These are phyloP conservation scores for Mucor sp. DNA, from an alignment of 371 early-diverging fungal species.

Conservation along the genomic window DNA sequence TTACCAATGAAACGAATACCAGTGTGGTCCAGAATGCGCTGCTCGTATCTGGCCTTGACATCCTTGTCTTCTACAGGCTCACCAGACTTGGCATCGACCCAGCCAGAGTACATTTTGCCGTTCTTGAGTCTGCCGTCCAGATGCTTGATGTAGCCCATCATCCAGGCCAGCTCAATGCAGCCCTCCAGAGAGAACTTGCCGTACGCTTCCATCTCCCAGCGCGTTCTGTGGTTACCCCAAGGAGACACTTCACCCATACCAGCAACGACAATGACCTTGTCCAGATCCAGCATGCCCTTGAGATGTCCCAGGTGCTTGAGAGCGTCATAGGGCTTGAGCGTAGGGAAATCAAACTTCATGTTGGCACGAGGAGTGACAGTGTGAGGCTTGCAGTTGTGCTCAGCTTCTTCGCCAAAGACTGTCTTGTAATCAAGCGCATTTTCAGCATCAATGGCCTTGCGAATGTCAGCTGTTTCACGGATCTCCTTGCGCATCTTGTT, in stretches of 20 bases:
- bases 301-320: constrained; percentile 76
- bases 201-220: constrained; percentile 97
- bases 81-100: constrained; percentile 89
- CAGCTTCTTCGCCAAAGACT: constrained; percentile 74
- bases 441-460: constrained; percentile 84
- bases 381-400: constrained; percentile 76
- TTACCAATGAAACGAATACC: constrained; percentile 93
- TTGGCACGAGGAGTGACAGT: constrained; percentile 89
- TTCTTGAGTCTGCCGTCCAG: constrained; percentile 86
- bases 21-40: constrained; percentile 88
- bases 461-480: constrained; percentile 83
- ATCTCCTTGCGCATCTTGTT: constrained; percentile 76
- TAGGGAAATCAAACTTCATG: constrained; percentile 92
- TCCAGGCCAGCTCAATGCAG: constrained; percentile 97
- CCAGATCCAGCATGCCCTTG: constrained; percentile 89
- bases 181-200: constrained; percentile 96
- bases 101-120: constrained; percentile 84
- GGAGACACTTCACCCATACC: constrained; percentile 97
- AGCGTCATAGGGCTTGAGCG: constrained; percentile 64
- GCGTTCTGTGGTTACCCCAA: constrained; percentile 91
- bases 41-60: constrained; percentile 93
- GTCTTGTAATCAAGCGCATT: constrained; percentile 77
- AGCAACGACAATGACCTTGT: constrained; percentile 91
- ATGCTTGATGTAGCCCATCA: constrained; percentile 95
- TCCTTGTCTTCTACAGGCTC: constrained; percentile 93